A percentile compares a stretch with the other conserved stretches of the same genome.
These are phyloP conservation scores for Bondarzewia mesenterica DNA, from an alignment of 1,284 basidiomycete species.

Conservation along the genomic window DNA sequence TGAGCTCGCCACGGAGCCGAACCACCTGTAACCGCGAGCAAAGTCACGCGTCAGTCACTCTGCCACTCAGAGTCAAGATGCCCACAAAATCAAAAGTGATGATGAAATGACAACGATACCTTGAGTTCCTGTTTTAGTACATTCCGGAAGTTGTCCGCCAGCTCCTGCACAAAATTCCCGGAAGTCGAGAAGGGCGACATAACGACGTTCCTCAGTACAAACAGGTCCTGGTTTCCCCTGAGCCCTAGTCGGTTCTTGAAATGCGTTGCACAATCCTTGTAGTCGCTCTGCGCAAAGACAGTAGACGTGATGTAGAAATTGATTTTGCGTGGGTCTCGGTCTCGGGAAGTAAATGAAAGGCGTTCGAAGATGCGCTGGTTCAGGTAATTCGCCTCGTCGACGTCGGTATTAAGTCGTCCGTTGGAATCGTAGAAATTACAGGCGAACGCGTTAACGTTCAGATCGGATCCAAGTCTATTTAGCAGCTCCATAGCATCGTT, in stretches of 20 bases:
- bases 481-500: slow-evolving; percentile 23
- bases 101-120: too few relatives aligned
- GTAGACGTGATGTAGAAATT: slow-evolving; percentile 31
- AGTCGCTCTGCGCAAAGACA: slow-evolving; percentile 23
- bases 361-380: slow-evolving; percentile 32
- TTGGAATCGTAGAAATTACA: slow-evolving; percentile 33
- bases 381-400: slow-evolving; percentile 35
- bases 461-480: slow-evolving; percentile 31
- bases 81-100: too few relatives aligned
- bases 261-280: slow-evolving; percentile 23
- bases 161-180: slow-evolving; percentile 22
- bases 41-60: too few relatives aligned
- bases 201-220: slow-evolving; percentile 30
- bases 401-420: slow-evolving; percentile 29
- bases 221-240: slow-evolving; percentile 26
- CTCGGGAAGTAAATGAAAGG: slow-evolving; percentile 27
- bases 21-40: too few relatives aligned
- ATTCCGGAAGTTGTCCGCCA: slow-evolving; percentile 27
- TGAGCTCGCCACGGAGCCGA: too few relatives aligned
- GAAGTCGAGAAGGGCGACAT: slow-evolving; percentile 36
- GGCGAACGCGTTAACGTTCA: slow-evolving; percentile 37
- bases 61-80: too few relatives aligned
- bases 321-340: slow-evolving; percentile 18
- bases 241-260: slow-evolving; percentile 32
- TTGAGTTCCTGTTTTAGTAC: slow-evolving; percentile 27